Percentiles rank a stretch among this genome's conserved stretches.
phyloP scores from a whole-genome alignment of 345 rosid genomes.

The Citrus hindsii region DNA sequence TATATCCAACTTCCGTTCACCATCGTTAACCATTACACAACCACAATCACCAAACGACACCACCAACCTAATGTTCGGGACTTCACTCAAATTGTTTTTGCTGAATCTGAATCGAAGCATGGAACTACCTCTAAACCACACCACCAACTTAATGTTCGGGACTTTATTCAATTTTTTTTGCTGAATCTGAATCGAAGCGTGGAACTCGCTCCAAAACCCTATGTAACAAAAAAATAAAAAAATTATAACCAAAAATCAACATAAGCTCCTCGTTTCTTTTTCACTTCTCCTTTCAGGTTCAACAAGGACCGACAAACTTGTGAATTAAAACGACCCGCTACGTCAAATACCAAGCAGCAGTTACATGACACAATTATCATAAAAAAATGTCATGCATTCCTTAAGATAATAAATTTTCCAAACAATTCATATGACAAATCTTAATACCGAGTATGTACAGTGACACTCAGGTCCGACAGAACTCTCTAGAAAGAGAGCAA shows the following conservation, averaged over 20 bases:
- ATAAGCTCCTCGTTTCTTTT: not conserved
- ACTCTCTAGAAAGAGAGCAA: constrained; percentile 13
- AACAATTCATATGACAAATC: constrained; percentile 29
- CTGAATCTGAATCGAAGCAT: too few species aligned
- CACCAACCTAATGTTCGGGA: too few species aligned
- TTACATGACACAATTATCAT: not conserved
- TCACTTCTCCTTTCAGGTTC: not conserved
- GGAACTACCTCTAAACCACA: too few species aligned
- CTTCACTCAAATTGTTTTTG: too few species aligned
- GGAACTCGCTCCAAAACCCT: not conserved
- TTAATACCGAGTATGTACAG: constrained; percentile 36
- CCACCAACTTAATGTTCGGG: too few species aligned
- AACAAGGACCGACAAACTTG: not conserved
- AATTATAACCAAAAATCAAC: not conserved
- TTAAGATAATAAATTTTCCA: constrained; percentile 5
- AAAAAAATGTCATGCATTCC: not conserved
- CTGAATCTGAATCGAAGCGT: too few species aligned
- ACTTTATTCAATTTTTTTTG: too few species aligned
- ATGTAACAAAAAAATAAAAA: too few species aligned
- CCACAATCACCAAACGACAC: too few species aligned
- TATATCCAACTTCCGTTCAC: too few species aligned
- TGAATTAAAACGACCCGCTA: too few species aligned
- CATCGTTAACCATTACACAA: too few species aligned
- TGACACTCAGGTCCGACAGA: constrained; percentile 13
- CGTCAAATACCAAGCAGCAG: not conserved